phyloP scores from a whole-genome alignment of 1,284 basidiomycete genomes.

The Rhodotorula sp. region DNA sequence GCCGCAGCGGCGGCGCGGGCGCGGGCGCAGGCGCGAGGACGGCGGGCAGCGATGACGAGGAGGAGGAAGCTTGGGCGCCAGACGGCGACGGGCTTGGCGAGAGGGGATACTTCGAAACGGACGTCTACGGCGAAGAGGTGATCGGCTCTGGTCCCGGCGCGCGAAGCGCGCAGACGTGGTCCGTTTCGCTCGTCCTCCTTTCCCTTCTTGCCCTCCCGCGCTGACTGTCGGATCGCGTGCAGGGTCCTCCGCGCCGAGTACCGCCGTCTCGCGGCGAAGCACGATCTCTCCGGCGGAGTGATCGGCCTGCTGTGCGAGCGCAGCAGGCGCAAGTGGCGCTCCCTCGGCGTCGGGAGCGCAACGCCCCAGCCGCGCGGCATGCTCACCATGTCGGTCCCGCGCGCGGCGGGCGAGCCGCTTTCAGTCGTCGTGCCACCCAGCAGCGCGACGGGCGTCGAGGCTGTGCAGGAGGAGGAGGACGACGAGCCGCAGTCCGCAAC shows the following conservation, averaged over 20 bases:
- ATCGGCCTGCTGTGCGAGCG: slow-evolving; percentile 36
- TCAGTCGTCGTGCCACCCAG: neutral
- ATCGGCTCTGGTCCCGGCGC: slow-evolving; percentile 3
- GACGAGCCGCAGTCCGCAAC: slow-evolving; percentile 17
- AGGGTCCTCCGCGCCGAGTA: slow-evolving; percentile 34
- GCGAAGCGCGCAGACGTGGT: slow-evolving; percentile 22
- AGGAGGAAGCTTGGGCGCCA: neutral
- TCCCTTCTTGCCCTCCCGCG: neutral
- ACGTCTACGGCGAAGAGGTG: slow-evolving; percentile 36
- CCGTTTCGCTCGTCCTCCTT: neutral
- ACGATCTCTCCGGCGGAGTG: slow-evolving; percentile 16
- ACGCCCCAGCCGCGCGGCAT: slow-evolving; percentile 2
- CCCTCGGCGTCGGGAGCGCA: slow-evolving; percentile 35
- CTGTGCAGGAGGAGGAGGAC: slow-evolving; percentile 9
- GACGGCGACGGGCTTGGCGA: slow-evolving; percentile 43
- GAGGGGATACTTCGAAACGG: slow-evolving; percentile 34
- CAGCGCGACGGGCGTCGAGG: neutral
- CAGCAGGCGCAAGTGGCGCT: slow-evolving; percentile 38
- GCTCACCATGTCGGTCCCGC: neutral
- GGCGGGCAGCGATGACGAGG: slow-evolving; percentile 16
- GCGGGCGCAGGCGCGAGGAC: neutral
- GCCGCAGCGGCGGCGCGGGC: neutral
- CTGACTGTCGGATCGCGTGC: neutral
- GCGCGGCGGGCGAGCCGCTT: neutral
- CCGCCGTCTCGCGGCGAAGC: slow-evolving; percentile 13